Evolutionary conservation across 306 rosid genomes (phyloP).

Genomic region (Carpinus viminea): DNA sequence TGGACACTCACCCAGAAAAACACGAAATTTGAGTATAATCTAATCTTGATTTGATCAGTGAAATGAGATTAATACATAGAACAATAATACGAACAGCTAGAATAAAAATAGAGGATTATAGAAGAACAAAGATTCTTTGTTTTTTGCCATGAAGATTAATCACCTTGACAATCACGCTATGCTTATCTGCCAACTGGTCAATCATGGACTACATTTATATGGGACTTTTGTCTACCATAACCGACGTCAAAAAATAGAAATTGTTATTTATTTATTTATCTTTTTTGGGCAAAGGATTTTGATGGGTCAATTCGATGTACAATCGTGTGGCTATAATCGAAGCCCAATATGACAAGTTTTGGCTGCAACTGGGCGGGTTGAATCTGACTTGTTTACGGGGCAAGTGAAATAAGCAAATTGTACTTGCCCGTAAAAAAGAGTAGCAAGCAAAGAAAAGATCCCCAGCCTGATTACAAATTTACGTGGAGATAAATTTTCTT

Average conservation of each 20-base stretch:
- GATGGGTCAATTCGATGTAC: background rate
- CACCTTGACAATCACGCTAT: conserved; percentile 23
- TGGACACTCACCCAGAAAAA: background rate
- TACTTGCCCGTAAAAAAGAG: background rate
- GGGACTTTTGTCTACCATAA: too few species aligned
- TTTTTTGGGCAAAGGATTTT: background rate
- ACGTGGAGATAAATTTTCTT: too few species aligned
- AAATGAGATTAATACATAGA: background rate
- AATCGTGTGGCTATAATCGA: background rate
- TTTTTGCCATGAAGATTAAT: too few species aligned
- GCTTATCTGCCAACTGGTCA: background rate
- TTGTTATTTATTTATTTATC: background rate
- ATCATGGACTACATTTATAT: background rate
- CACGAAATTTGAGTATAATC: background rate
- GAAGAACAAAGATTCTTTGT: too few species aligned
- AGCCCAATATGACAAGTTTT: background rate
- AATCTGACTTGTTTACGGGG: background rate
- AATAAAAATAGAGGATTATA: background rate
- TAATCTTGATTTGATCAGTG: too few species aligned
- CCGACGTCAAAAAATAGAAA: conserved; percentile 3
- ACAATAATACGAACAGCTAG: conserved; percentile 7
- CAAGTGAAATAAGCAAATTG: background rate
- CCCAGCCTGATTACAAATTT: background rate
- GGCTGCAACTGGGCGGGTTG: background rate
- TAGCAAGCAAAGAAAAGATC: background rate